Percentiles rank a stretch among this genome's conserved stretches.
These are phyloP conservation scores for Coniochaeta prunicola DNA, from an alignment of 2,329 filamentous ascomycete genomes.

Conservation along the genomic window DNA sequence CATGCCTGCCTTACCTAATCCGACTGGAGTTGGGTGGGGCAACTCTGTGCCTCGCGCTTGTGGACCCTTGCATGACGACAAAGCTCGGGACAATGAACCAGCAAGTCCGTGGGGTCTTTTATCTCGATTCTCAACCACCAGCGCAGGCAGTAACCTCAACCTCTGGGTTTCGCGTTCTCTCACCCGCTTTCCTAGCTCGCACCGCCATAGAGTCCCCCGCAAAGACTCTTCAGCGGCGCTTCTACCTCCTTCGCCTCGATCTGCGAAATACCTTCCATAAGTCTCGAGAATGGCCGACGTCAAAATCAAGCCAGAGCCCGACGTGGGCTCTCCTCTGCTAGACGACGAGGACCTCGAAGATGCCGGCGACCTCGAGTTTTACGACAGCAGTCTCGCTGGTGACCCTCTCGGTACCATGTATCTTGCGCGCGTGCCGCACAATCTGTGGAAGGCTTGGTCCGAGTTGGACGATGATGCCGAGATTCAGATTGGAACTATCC, in stretches of 20 bases:
- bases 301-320: constrained; percentile 36
- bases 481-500: constrained; percentile 72
- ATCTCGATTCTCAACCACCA: too few relatives aligned
- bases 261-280: too few relatives aligned
- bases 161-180: not conserved
- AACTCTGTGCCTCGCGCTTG: not conserved
- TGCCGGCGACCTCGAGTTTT: constrained; percentile 56
- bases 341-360: constrained; percentile 65
- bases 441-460: constrained; percentile 72
- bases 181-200: not conserved
- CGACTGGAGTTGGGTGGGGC: not conserved
- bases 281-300: not conserved
- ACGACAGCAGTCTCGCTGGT: constrained; percentile 20
- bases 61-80: not conserved
- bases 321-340: constrained; percentile 38
- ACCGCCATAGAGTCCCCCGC: not conserved
- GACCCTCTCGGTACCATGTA: constrained; percentile 46
- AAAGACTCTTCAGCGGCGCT: not conserved
- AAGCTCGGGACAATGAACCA: too few relatives aligned
- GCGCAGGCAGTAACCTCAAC: too few relatives aligned
- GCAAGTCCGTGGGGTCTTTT: too few relatives aligned
- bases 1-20: not conserved
- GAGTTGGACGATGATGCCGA: constrained; percentile 69
- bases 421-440: constrained; percentile 70
- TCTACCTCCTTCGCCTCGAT: not conserved